Conservation (phyloP, 1,139 yeast genomes). For the Taphrina communis region DNA sequence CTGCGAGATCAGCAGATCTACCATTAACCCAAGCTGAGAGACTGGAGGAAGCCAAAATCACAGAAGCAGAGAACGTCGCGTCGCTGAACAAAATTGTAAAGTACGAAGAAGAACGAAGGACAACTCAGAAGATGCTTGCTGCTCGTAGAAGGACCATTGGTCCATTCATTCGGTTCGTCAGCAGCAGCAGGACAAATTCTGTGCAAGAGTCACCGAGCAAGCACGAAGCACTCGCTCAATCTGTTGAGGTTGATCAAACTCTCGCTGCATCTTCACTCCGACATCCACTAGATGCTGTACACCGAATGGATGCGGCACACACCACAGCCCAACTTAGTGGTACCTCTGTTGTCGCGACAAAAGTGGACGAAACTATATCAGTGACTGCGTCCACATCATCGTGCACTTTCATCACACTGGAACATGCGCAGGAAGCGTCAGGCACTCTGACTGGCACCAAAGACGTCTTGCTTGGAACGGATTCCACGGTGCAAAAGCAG, state of each 20-base stretch:
- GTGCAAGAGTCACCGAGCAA: neutral
- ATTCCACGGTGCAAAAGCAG: neutral
- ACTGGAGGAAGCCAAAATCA: slow-evolving; percentile 80
- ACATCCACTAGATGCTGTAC: slow-evolving; percentile 27
- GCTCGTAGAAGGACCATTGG: slow-evolving; percentile 17
- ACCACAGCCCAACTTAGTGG: neutral
- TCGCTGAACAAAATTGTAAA: slow-evolving; percentile 80
- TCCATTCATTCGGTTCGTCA: slow-evolving; percentile 14
- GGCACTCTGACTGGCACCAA: neutral
- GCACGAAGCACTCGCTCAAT: neutral
- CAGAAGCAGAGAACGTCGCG: slow-evolving; percentile 75
- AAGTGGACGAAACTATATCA: neutral
- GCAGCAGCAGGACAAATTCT: slow-evolving; percentile 1
- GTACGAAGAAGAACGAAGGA: slow-evolving; percentile 66
- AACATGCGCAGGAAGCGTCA: slow-evolving; percentile 15
- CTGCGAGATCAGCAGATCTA: slow-evolving; percentile 9
- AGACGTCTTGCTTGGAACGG: slow-evolving; percentile 5
- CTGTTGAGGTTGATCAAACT: neutral
- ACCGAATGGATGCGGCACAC: neutral
- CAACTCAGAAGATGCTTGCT: slow-evolving; percentile 9
- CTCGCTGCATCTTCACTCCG: slow-evolving; percentile 4
- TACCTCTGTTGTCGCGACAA: neutral
- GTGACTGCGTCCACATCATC: neutral
- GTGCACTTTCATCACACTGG: slow-evolving; percentile 15
- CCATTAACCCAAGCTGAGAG: slow-evolving; percentile 82